phyloP scores from a whole-genome alignment of 768 basidiomycete genomes.

The Lepiota brunneoincarnata region DNA sequence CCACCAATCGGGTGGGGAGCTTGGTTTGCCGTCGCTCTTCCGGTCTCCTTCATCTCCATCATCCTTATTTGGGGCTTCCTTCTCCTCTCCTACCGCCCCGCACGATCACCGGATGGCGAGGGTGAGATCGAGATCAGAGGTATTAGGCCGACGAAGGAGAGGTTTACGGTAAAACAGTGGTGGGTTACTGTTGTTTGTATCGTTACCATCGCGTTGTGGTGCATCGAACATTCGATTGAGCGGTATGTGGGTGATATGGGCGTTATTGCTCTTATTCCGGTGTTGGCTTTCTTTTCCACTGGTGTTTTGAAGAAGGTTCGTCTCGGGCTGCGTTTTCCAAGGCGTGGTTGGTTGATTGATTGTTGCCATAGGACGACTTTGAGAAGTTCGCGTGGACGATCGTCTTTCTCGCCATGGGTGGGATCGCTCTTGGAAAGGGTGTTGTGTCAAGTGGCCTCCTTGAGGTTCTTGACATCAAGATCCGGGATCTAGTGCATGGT shows the following conservation, averaged over 20 bases:
- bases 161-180: slow-evolving; percentile 82
- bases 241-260: slow-evolving; percentile 92
- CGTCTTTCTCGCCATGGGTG: slow-evolving; percentile 97
- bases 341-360: slow-evolving; percentile 2
- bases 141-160: slow-evolving; percentile 80
- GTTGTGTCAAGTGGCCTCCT: slow-evolving; percentile 88
- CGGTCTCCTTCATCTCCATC: slow-evolving; percentile 85
- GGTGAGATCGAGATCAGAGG: slow-evolving; percentile 81
- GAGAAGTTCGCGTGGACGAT: slow-evolving; percentile 94
- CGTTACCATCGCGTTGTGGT: slow-evolving; percentile 87
- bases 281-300: slow-evolving; percentile 92
- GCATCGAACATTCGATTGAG: slow-evolving; percentile 78
- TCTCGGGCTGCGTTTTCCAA: neutral
- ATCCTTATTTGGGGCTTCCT: slow-evolving; percentile 91
- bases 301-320: slow-evolving; percentile 89
- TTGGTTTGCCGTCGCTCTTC: slow-evolving; percentile 94
- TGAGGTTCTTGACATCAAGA: slow-evolving; percentile 65
- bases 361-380: slow-evolving; percentile 74
- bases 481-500: slow-evolving; percentile 59
- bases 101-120: slow-evolving; percentile 67
- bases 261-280: slow-evolving; percentile 89
- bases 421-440: slow-evolving; percentile 93
- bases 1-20: slow-evolving; percentile 81
- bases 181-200: slow-evolving; percentile 86
- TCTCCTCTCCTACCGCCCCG: slow-evolving; percentile 76